Evolutionary conservation across 2,329 filamentous ascomycete genomes (phyloP), one percentile per base, ranked within the genome.

Genomic region (Penicillium brasilianum): DNA sequence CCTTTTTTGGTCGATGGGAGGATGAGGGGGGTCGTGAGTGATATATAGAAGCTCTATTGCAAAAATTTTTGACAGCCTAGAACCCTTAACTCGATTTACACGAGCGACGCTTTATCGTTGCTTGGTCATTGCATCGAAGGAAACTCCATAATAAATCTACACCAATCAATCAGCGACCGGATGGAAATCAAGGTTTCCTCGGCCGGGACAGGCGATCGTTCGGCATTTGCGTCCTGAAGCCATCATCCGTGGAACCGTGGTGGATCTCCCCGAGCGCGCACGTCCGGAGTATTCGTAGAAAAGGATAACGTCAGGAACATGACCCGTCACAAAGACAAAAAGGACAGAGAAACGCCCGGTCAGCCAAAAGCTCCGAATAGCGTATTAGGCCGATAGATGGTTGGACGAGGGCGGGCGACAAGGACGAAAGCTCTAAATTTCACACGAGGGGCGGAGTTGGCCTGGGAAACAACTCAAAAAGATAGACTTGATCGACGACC

Each of bases 161-260:
- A 10, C 22, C 55, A 49, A 36, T 41, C 51, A 41, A 37, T 14
- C 28, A 51, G 49, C 50, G n/a, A 36, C 30, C 44, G 30, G 37
- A 49, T 18, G 32, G 54, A 22, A 51, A 44, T 56, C 55, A 57
- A 61, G 32, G 36, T 55, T 59, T 51, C 51, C 55, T 69, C 65
- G 65, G 67, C 66, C 67, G 64, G 64, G 44, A 48, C 6, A 66
- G 67, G 67, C 57, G 60, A 68, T 68, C 58, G 25, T 65, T 69
- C 67, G 66, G 65, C 59, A 58, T 55, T 55, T 55, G 20, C 25
- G 20, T 9, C n/a, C 18, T 28, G 39, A 30, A 41, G 20, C 37
- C 25, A 30, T 30, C 18, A 54, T 52, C 59, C 61, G 55, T 58
- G 63, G 60, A 55, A 61, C 59, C 59, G 61, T 30, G 44, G 66